A percentile compares a stretch with the other conserved stretches of the same genome.
These are phyloP conservation scores for Thinopyrum elongatum DNA, from an alignment of 176 grass and related monocot species.

Conservation along the genomic window DNA sequence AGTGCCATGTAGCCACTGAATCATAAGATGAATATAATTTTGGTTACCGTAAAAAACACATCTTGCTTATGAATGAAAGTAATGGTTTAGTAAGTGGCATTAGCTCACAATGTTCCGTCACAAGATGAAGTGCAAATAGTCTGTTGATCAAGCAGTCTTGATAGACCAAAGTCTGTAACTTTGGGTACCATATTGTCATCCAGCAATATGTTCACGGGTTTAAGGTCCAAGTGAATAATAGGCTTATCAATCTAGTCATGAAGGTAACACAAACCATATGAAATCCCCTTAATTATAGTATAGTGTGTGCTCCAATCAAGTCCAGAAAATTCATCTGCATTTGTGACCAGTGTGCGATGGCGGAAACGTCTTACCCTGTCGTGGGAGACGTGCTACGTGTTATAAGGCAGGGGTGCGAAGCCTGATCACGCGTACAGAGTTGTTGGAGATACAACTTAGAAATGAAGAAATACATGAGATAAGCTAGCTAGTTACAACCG, in stretches of 20 bases:
- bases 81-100: neutral
- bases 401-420: no score
- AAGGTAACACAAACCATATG: neutral
- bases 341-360: neutral
- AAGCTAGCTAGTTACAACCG: no score
- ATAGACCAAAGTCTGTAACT: neutral
- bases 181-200: neutral
- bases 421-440: no score
- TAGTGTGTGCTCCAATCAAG: neutral
- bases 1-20: slow-evolving; percentile 14
- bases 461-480: no score
- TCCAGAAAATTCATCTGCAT: neutral
- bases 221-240: neutral
- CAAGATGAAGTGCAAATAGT: neutral
- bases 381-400: no score
- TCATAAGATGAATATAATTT: neutral
- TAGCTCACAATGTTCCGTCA: neutral
- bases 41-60: neutral
- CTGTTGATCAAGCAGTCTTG: neutral
- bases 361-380: no score
- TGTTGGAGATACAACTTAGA: no score
- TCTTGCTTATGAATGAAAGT: neutral
- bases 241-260: neutral
- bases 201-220: neutral
- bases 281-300: neutral